Conservation (phyloP, 495 filamentous ascomycete species). For the Talaromyces trachyspermus region DNA sequence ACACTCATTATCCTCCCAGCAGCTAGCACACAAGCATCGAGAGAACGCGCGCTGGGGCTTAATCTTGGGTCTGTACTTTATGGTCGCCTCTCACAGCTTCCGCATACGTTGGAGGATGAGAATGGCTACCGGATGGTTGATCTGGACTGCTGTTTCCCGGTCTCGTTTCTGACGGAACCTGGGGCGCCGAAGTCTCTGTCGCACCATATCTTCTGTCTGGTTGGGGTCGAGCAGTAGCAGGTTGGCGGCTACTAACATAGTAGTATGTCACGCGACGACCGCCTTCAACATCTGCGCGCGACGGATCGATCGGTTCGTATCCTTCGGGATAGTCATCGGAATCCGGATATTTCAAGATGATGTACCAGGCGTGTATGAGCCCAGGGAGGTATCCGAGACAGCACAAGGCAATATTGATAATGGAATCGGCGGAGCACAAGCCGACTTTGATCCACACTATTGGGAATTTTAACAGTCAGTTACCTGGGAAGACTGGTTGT, state of each 20-base stretch:
- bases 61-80: constrained; percentile 74
- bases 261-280: constrained; percentile 57
- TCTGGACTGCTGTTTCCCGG: constrained; percentile 27
- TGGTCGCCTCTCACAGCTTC: constrained; percentile 82
- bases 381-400: constrained; percentile 85
- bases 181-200: constrained; percentile 17
- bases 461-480: constrained; percentile 8
- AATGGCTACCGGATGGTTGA: constrained; percentile 14
- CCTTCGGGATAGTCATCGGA: constrained; percentile 40
- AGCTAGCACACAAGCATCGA: too few relatives aligned
- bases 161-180: constrained; percentile 18
- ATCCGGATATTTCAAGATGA: constrained; percentile 87
- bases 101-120: constrained; percentile 69
- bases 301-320: constrained; percentile 52
- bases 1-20: not conserved
- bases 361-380: constrained; percentile 95
- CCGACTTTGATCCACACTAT: constrained; percentile 94
- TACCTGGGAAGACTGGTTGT: not conserved
- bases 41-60: too few relatives aligned
- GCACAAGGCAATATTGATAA: constrained; percentile 94
- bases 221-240: constrained; percentile 30
- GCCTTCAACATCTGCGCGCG: constrained; percentile 39
- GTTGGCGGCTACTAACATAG: constrained; percentile 55
- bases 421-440: constrained; percentile 83
- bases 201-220: constrained; percentile 36